Evolutionary conservation across 371 early-diverging fungal genomes (phyloP).

Genomic region (Apophysomyces sp.): DNA sequence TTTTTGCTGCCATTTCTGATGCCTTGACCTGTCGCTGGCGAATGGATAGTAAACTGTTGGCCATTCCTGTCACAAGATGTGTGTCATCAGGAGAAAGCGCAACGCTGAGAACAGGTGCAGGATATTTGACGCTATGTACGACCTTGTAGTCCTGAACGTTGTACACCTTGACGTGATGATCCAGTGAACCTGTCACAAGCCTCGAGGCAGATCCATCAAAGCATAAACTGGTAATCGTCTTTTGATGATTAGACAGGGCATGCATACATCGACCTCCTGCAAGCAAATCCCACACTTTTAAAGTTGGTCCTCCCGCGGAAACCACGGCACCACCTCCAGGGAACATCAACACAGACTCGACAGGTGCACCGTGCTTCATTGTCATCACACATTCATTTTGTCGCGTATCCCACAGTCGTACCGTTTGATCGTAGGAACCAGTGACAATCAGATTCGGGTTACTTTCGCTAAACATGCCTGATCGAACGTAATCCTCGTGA

Average conservation of each 20-base stretch:
- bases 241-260: slow-evolving; percentile 86
- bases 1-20: slow-evolving; percentile 56
- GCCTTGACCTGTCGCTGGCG: slow-evolving; percentile 71
- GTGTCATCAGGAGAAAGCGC: slow-evolving; percentile 87
- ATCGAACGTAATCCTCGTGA: slow-evolving; percentile 90
- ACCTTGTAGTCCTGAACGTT: slow-evolving; percentile 85
- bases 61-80: slow-evolving; percentile 91
- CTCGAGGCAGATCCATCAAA: slow-evolving; percentile 77
- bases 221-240: slow-evolving; percentile 88
- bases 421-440: slow-evolving; percentile 95
- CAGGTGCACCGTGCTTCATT: slow-evolving; percentile 84
- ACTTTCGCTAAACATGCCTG: slow-evolving; percentile 68
- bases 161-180: slow-evolving; percentile 94
- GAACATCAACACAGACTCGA: slow-evolving; percentile 84
- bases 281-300: slow-evolving; percentile 89
- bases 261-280: slow-evolving; percentile 79
- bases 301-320: slow-evolving; percentile 74
- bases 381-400: slow-evolving; percentile 72
- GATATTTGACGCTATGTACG: slow-evolving; percentile 85
- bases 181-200: slow-evolving; percentile 88
- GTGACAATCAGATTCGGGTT: slow-evolving; percentile 83
- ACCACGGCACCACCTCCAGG: slow-evolving; percentile 83
- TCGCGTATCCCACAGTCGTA: slow-evolving; percentile 89
- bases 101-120: slow-evolving; percentile 86
- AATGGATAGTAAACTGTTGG: slow-evolving; percentile 85